Base-by-base conservation (phyloP, 1,284 basidiomycete species). In the Papiliotrema laurentii region DNA sequence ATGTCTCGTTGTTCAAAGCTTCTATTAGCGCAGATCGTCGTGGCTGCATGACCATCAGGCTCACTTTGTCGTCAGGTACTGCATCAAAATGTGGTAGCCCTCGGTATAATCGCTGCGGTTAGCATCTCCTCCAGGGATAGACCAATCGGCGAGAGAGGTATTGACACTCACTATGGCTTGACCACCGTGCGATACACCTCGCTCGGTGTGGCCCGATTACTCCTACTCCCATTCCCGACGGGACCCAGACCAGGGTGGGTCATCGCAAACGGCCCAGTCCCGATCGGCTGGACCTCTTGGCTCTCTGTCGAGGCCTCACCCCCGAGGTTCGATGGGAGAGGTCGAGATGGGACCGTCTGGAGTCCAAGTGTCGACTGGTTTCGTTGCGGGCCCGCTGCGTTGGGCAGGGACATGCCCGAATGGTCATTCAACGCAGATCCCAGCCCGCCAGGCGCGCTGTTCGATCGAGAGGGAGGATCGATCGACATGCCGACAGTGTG, bases 1-100 rank as follows among this genome's bases (percentile, higher is more conserved):
- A 94, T 91, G 63, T 97, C 92, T 65, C 87, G 87, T 77, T 97
- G 96, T 66, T 94, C 90, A 73, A 96, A 97, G 58, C 89, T 92
- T 74, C 7, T 19, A 18, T 43, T 34, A 35, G 40, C 26, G 4
- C 9, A 9, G 4, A 24, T 36, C 31, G 11, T 40, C 13, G 14
- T 11, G 3, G 31, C 16, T 30, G 3, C 26, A n/a, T 4, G 21
- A 16, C 0, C 18, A 39, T 14, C 11, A 54, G 63, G 59, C 73
- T 42, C 43, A 91, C 87, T 88, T 82, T 60, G 80, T 81, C 41
- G 85, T 85, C 46, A 96, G 78, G 71, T 90, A 87, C 74, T 89
- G 87, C 87, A 96, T 94, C 61, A 96, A 77, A 69, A 87, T 87
- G 69, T 94, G 92, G 70, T 94, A 96, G 19, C 89, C 89, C 74